Conservation (phyloP, 768 basidiomycete genomes). For the Crepidotus variabilis region DNA sequence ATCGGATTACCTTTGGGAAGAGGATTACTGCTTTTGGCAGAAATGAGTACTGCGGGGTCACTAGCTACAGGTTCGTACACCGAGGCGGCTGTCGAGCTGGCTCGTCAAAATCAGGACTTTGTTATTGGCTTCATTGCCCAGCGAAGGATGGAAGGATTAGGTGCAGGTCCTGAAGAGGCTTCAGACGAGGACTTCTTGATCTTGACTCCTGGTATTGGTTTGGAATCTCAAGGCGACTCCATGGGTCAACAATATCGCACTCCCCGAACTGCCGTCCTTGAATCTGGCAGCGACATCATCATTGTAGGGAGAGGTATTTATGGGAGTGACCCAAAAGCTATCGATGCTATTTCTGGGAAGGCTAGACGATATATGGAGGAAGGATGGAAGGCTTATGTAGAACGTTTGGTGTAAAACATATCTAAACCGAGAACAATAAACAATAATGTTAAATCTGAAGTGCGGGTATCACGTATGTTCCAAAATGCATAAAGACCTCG, state of each 20-base stretch:
- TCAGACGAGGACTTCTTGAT: slow-evolving; percentile 80
- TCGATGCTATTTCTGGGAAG: slow-evolving; percentile 49
- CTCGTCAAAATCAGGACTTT: slow-evolving; percentile 74
- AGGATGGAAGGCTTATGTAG: slow-evolving; percentile 90
- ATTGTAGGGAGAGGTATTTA: slow-evolving; percentile 97
- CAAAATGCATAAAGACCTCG: slow-evolving; percentile 3
- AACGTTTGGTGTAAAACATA: slow-evolving; percentile 33
- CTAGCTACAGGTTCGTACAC: slow-evolving; percentile 86
- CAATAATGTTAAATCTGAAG: background rate
- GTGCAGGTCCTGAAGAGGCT: slow-evolving; percentile 28
- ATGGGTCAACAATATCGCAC: slow-evolving; percentile 97
- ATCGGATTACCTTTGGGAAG: slow-evolving; percentile 83
- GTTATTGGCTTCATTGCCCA: slow-evolving; percentile 98
- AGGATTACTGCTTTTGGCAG: slow-evolving; percentile 87
- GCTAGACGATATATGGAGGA: slow-evolving; percentile 82
- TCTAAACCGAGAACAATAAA: slow-evolving; percentile 6
- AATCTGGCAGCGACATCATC: slow-evolving; percentile 89
- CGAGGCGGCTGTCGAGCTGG: slow-evolving; percentile 82
- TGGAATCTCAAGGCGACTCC: slow-evolving; percentile 72
- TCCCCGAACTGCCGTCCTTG: slow-evolving; percentile 75
- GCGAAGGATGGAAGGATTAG: slow-evolving; percentile 71
- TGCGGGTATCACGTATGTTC: background rate
- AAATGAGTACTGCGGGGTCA: slow-evolving; percentile 92
- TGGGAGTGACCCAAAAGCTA: slow-evolving; percentile 49
- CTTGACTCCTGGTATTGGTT: slow-evolving; percentile 88